phyloP scores from a whole-genome alignment of 306 rosid genomes.

The Cucumis melo region DNA sequence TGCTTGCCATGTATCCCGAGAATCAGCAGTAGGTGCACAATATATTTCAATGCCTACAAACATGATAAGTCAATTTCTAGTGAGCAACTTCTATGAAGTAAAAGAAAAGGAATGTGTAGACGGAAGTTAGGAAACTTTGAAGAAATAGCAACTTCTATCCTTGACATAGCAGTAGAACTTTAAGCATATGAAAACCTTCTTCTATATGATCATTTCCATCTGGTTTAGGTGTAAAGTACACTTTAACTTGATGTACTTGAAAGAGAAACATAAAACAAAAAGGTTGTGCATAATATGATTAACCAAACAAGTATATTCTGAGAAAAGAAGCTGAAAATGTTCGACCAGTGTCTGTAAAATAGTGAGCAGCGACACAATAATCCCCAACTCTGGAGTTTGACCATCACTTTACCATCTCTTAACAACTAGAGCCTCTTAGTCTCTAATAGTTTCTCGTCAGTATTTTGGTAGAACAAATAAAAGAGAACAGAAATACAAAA shows the following conservation, averaged over 20 bases:
- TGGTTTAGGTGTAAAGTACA: not conserved
- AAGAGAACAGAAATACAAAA: too few relatives aligned
- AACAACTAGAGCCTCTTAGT: not conserved
- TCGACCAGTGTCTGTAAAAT: not conserved
- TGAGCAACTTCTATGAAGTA: not conserved
- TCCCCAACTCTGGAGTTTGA: not conserved
- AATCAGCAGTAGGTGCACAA: constrained; percentile 92
- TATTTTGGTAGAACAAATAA: not conserved
- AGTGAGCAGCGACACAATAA: not conserved
- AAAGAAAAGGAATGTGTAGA: not conserved
- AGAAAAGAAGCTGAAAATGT: not conserved
- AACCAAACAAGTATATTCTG: not conserved
- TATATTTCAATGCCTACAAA: constrained; percentile 76
- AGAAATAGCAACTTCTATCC: not conserved
- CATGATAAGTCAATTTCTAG: not conserved
- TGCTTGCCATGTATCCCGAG: constrained; percentile 72
- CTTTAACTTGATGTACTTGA: not conserved
- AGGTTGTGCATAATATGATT: not conserved
- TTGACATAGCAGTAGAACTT: not conserved
- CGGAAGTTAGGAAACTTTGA: not conserved
- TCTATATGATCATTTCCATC: not conserved
- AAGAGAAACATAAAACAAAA: not conserved
- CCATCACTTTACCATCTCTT: not conserved
- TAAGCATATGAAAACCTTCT: not conserved
- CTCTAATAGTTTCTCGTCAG: not conserved